phyloP scores from a whole-genome alignment of 768 basidiomycete genomes.

The Porphyrellus cyaneotinctus region DNA sequence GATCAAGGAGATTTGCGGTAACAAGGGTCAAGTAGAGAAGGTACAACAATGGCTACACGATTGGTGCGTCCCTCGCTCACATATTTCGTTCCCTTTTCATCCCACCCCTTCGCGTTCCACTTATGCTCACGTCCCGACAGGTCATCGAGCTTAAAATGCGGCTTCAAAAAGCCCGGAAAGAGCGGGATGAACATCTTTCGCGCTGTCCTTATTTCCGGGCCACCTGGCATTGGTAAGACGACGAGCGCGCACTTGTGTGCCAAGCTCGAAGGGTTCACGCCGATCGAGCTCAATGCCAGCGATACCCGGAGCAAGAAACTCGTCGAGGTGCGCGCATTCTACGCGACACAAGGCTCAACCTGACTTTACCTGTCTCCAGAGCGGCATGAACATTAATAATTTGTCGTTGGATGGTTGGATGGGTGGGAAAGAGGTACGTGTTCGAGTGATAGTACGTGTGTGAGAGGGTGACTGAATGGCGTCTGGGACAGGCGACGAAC shows the following conservation, averaged over 20 bases:
- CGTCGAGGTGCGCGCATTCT: slow-evolving; percentile 59
- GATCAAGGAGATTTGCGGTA: slow-evolving; percentile 91
- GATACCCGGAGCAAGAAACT: slow-evolving; percentile 95
- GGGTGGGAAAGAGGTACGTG: slow-evolving; percentile 50
- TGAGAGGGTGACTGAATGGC: background rate
- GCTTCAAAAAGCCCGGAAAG: slow-evolving; percentile 95
- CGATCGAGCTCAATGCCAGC: slow-evolving; percentile 95
- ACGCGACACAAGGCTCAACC: background rate
- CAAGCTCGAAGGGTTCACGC: slow-evolving; percentile 83
- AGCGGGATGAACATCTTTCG: slow-evolving; percentile 81
- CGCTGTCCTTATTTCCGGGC: slow-evolving; percentile 85
- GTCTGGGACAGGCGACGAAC: slow-evolving; percentile 48
- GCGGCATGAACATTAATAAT: slow-evolving; percentile 86
- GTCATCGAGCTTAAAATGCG: slow-evolving; percentile 64
- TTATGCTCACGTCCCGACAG: slow-evolving; percentile 22
- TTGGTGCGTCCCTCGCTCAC: slow-evolving; percentile 61
- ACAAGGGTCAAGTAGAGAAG: slow-evolving; percentile 89
- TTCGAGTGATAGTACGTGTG: slow-evolving; percentile 8
- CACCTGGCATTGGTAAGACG: slow-evolving; percentile 97
- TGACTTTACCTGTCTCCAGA: slow-evolving; percentile 41
- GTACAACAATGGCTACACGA: slow-evolving; percentile 81
- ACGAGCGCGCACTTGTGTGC: slow-evolving; percentile 93
- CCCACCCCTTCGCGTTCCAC: background rate
- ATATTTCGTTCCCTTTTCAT: no score
- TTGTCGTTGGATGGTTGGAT: slow-evolving; percentile 86